A percentile compares a stretch with the other conserved stretches of the same genome.
These are phyloP conservation scores for Neurospora sp. DNA, from an alignment of 2,329 filamentous ascomycete species.

Conservation along the genomic window DNA sequence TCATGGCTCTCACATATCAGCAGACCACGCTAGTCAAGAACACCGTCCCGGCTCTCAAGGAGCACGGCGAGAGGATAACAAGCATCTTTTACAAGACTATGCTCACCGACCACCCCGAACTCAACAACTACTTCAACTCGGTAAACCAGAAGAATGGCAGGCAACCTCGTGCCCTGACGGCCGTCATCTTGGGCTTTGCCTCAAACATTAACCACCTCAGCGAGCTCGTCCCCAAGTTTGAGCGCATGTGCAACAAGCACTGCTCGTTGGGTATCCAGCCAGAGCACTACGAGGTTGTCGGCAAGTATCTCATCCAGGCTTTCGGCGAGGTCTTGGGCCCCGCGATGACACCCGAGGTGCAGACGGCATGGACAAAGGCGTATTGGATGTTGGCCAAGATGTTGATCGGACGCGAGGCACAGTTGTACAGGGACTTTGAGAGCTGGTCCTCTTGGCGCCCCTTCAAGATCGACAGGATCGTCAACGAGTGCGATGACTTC, in stretches of 20 bases:
- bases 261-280: conserved; percentile 58
- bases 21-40: conserved; percentile 59
- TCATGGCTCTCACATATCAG: conserved; percentile 33
- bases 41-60: conserved; percentile 58
- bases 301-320: conserved; percentile 56
- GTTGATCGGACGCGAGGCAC: conserved; percentile 56
- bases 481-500: conserved; percentile 57
- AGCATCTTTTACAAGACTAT: conserved; percentile 64
- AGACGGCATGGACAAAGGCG: conserved; percentile 59
- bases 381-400: conserved; percentile 67
- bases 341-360: conserved; percentile 53
- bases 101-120: conserved; percentile 52
- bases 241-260: conserved; percentile 61
- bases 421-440: conserved; percentile 52
- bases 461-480: conserved; percentile 56
- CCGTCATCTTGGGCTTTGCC: conserved; percentile 60
- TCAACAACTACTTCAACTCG: conserved; percentile 62
- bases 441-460: conserved; percentile 58
- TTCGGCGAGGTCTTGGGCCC: conserved; percentile 58
- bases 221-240: conserved; percentile 43
- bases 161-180: conserved; percentile 52
- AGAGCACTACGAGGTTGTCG: conserved; percentile 63
- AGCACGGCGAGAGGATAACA: conserved; percentile 60
- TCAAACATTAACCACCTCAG: conserved; percentile 56
- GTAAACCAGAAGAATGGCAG: conserved; percentile 54